A percentile compares a stretch with the other conserved stretches of the same genome.
phyloP scores from a whole-genome alignment of 2,329 filamentous ascomycete genomes.

The Aspergillus flavus region DNA sequence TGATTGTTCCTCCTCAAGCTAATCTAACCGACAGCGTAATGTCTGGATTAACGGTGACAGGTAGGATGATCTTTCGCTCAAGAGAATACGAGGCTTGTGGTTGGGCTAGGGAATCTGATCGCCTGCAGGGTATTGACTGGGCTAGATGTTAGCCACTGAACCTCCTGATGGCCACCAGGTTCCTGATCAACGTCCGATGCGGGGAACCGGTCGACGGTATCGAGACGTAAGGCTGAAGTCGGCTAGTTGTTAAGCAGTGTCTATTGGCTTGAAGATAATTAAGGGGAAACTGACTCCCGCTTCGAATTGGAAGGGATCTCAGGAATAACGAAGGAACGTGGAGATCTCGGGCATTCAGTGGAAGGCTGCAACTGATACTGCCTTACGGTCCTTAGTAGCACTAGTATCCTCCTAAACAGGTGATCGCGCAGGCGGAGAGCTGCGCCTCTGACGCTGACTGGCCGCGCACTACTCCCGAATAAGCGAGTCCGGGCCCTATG shows the following conservation, averaged over 20 bases:
- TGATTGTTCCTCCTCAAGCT: slow-evolving; percentile 17
- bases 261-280: background rate
- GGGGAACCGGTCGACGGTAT: slow-evolving; percentile 11
- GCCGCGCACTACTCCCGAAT: slow-evolving; percentile 16
- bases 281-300: background rate
- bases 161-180: slow-evolving; percentile 4
- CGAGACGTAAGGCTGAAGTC: background rate
- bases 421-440: slow-evolving; percentile 22
- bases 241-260: background rate
- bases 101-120: background rate
- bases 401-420: slow-evolving; percentile 9
- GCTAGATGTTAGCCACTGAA: background rate
- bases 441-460: slow-evolving; percentile 18
- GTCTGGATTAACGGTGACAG: background rate
- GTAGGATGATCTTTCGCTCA: background rate
- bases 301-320: background rate
- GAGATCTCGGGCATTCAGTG: slow-evolving; percentile 6
- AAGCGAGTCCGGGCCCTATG: slow-evolving; percentile 17
- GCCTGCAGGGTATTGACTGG: background rate
- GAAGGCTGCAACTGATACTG: slow-evolving; percentile 22
- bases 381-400: background rate
- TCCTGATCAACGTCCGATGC: slow-evolving; percentile 13
- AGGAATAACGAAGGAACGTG: background rate
- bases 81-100: background rate
- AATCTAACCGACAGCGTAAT: background rate